Evolutionary conservation across 2,329 filamentous ascomycete species (phyloP), one percentile per base, ranked within the genome.

Genomic region (Magnaporthales sp.): DNA sequence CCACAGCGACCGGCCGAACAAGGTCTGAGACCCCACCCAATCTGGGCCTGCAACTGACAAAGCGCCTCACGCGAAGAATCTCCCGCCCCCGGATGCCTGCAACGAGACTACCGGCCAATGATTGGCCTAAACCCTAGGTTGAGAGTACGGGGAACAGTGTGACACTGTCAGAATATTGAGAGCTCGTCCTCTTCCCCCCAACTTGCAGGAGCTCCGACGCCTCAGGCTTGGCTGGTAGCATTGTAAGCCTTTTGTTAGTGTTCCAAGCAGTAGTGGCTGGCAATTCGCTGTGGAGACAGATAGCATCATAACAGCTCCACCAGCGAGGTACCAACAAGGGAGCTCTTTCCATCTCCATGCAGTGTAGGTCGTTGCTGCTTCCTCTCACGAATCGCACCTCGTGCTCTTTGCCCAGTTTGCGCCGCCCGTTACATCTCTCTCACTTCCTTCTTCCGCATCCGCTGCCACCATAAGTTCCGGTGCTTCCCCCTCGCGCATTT

Each of bases 331-430:
- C n/a, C 54, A 24, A n/a, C 54, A 24, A 58, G n/a, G 54, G n/a
- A 58, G 38, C 38, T 46, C 22, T 58, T 58, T 24, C 54, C n/a
- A 58, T 26, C 54, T 58, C 11, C n/a, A 24, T 24, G n/a, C 19
- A 24, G 10, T 24, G 54, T 58, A 58, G 56, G 56, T 60, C 22
- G 56, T 60, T 60, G 32, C 69, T 68, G 69, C 67, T 71, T 65
- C 68, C 68, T 68, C 67, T 69, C 69, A 68, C 69, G 68, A 68
- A 71, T 68, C 67, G 66, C 64, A 65, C 70, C 66, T 67, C 66
- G 38, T 51, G 38, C 65, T 54, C 60, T 63, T 62, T 31, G 64
- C 62, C 29, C 58, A n/a, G 26, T 27, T 62, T 66, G 65, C 61
- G 30, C 46, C 51, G 67, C 54, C 66, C 65, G 65, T 56, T 63